Evolutionary conservation across 1,284 basidiomycete genomes (phyloP).

Genomic region (Pisolithus thermaeus): DNA sequence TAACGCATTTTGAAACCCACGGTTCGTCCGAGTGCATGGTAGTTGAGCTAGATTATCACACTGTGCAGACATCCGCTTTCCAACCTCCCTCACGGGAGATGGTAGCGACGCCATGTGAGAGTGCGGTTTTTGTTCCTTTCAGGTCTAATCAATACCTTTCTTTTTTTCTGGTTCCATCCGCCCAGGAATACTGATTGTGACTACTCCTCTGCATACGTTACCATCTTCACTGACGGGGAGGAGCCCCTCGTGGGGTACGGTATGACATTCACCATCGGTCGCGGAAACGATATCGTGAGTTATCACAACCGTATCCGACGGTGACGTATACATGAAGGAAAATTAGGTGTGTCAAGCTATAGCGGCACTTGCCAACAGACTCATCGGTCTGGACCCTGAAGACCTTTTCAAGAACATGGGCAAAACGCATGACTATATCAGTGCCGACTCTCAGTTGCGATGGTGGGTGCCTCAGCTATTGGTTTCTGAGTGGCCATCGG

Average conservation of each 20-base stretch:
- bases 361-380: slow-evolving; percentile 67
- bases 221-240: slow-evolving; percentile 59
- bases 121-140: neutral
- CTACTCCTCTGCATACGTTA: slow-evolving; percentile 90
- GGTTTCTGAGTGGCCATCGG: neutral
- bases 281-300: slow-evolving; percentile 86
- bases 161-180: neutral
- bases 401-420: slow-evolving; percentile 88
- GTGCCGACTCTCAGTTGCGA: slow-evolving; percentile 82
- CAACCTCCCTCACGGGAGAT: slow-evolving; percentile 53
- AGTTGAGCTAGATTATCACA: slow-evolving; percentile 1
- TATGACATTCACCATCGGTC: slow-evolving; percentile 97
- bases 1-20: slow-evolving; percentile 34
- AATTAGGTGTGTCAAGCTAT: slow-evolving; percentile 75
- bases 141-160: neutral
- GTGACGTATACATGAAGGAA: neutral
- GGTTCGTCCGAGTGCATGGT: slow-evolving; percentile 13
- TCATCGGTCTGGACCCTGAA: slow-evolving; percentile 83
- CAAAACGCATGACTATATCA: slow-evolving; percentile 71
- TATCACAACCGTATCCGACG: neutral
- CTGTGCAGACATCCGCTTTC: slow-evolving; percentile 34
- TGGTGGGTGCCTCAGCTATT: slow-evolving; percentile 50
- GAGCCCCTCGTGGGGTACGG: slow-evolving; percentile 77
- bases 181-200: slow-evolving; percentile 89
- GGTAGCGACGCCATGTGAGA: slow-evolving; percentile 56